Conservation (phyloP, 495 filamentous ascomycete species). For the Penicillium egyptiacum region DNA sequence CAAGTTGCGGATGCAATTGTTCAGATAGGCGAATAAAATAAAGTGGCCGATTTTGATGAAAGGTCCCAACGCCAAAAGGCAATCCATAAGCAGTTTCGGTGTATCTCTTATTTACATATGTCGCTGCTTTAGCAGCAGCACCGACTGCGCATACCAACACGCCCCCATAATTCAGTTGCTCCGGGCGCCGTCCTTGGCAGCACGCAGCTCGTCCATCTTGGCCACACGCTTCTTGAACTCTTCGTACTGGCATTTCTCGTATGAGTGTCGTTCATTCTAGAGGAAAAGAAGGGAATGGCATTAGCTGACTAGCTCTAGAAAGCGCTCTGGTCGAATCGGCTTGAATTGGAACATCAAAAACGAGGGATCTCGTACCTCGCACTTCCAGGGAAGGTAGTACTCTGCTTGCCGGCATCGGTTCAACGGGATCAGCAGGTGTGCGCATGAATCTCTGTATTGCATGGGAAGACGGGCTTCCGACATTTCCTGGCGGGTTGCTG, state of each 20-base stretch:
- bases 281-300: not conserved
- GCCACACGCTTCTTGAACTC: constrained; percentile 98
- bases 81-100: constrained; percentile 44
- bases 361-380: constrained; percentile 65
- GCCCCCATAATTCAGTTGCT: constrained; percentile 67
- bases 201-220: constrained; percentile 96
- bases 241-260: constrained; percentile 98
- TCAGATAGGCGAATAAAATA: not conserved
- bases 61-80: constrained; percentile 39
- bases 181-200: constrained; percentile 78
- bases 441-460: constrained; percentile 91
- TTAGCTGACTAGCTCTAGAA: constrained; percentile 8
- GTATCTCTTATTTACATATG: constrained; percentile 50
- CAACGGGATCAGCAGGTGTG: constrained; percentile 87
- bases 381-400: constrained; percentile 97
- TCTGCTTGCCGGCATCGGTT: constrained; percentile 91
- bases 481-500: constrained; percentile 88
- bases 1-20: not conserved
- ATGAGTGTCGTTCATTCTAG: constrained; percentile 90
- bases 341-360: not conserved
- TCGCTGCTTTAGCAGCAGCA: constrained; percentile 33
- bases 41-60: constrained; percentile 14
- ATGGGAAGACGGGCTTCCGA: constrained; percentile 83
- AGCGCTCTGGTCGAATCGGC: not conserved
- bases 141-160: constrained; percentile 18